phyloP scores from a whole-genome alignment of 257 asterid species.

The Plantago ovata region DNA sequence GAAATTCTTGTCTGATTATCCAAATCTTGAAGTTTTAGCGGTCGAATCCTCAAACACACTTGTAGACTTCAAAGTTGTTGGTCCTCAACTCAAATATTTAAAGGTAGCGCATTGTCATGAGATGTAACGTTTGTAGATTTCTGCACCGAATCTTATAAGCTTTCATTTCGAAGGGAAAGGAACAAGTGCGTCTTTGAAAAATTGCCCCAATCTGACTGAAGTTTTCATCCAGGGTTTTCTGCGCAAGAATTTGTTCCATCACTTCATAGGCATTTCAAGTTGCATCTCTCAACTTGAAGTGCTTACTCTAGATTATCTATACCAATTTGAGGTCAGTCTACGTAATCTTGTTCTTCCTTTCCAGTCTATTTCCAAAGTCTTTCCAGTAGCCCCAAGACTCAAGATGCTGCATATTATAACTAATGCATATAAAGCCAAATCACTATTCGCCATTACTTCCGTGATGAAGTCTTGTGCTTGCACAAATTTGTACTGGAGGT shows the following conservation, averaged over 20 bases:
- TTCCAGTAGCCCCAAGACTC: neutral
- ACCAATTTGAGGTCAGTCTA: neutral
- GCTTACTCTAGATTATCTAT: neutral
- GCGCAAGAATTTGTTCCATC: too few species aligned
- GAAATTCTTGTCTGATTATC: neutral
- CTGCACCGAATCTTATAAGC: neutral
- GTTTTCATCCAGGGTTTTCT: neutral
- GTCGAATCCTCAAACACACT: neutral
- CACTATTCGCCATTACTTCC: neutral
- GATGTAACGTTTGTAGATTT: neutral
- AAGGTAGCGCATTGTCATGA: neutral
- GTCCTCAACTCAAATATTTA: neutral
- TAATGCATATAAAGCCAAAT: neutral
- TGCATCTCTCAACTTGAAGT: neutral
- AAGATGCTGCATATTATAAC: neutral
- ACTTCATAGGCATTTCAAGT: too few species aligned
- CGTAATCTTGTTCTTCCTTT: neutral
- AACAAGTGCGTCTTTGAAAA: neutral
- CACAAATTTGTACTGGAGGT: neutral
- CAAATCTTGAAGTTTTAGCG: neutral
- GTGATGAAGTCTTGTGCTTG: neutral
- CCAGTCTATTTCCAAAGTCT: neutral
- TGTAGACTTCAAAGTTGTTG: neutral
- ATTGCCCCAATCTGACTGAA: neutral
- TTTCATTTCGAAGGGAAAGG: neutral